Percentiles rank a stretch among this genome's conserved stretches.
Conservation (phyloP, 306 rosid genomes). For the Cucurbita argyrosperma region DNA sequence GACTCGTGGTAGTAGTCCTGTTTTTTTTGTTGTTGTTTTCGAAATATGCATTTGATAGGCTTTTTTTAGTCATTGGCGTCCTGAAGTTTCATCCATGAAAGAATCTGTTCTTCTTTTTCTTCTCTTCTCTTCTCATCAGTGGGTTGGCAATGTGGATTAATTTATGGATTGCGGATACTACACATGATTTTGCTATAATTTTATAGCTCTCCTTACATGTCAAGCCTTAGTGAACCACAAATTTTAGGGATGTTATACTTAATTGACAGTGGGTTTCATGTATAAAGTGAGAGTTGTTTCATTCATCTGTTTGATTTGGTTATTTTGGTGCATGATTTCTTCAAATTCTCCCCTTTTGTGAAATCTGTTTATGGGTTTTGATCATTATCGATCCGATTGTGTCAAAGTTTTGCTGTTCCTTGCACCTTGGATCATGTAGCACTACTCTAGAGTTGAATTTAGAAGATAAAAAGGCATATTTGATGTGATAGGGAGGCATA, state of each 20-base stretch:
- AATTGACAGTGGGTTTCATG: background rate
- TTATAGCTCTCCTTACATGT: background rate
- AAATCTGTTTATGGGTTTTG: background rate
- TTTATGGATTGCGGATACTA: conserved; percentile 1
- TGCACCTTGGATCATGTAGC: background rate
- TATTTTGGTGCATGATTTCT: background rate
- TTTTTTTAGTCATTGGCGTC: conserved; percentile 1
- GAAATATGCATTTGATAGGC: background rate
- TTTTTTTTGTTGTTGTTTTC: background rate
- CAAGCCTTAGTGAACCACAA: background rate
- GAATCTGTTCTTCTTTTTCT: background rate
- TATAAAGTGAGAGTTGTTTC: background rate
- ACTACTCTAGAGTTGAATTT: too few relatives aligned
- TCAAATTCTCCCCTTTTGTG: background rate
- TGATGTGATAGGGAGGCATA: too few relatives aligned
- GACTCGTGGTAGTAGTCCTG: background rate
- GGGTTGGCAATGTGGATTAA: conserved; percentile 7
- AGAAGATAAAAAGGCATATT: too few relatives aligned
- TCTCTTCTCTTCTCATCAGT: background rate
- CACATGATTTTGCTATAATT: background rate
- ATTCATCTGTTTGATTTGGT: background rate
- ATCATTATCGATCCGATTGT: background rate
- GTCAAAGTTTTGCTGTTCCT: background rate
- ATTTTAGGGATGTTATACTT: background rate
- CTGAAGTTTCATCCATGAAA: conserved; percentile 5